phyloP scores from a whole-genome alignment of 371 early-diverging fungal species.

The Haplosporangium sp. region DNA sequence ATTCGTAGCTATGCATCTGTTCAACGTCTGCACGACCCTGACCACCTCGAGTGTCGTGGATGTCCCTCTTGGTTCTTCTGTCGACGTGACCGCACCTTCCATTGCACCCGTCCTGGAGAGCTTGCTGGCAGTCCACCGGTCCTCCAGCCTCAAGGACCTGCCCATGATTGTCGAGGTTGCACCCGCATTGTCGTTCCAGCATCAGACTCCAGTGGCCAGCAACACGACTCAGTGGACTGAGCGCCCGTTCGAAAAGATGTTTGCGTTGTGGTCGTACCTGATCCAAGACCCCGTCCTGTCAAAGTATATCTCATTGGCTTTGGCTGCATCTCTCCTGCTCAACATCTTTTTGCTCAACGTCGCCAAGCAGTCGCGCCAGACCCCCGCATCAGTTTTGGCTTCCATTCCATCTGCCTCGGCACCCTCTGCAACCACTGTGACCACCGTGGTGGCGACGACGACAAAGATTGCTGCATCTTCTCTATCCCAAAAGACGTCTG shows the following conservation, averaged over 20 bases:
- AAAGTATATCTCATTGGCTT: constrained; percentile 65
- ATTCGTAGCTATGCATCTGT: constrained; percentile 79
- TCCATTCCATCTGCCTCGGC: constrained; percentile 4
- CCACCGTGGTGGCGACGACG: constrained; percentile 51
- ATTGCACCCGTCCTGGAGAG: constrained; percentile 59
- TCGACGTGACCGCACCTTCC: constrained; percentile 58
- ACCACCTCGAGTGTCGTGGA: constrained; percentile 31
- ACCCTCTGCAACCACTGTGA: constrained; percentile 40
- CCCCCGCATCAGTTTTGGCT: constrained; percentile 4
- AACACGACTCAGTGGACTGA: constrained; percentile 57
- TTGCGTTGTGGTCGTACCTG: constrained; percentile 63
- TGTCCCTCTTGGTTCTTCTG: constrained; percentile 27
- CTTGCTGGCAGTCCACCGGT: constrained; percentile 60
- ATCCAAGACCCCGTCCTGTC: constrained; percentile 74
- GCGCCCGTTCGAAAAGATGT: constrained; percentile 60
- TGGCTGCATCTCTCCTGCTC: constrained; percentile 70
- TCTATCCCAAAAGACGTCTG: constrained; percentile 10
- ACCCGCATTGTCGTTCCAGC: constrained; percentile 69
- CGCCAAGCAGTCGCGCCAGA: constrained; percentile 62
- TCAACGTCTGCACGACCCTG: constrained; percentile 78
- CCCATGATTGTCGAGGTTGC: constrained; percentile 73
- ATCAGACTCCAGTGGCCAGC: constrained; percentile 48
- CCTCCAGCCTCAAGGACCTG: constrained; percentile 55
- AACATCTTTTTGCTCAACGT: constrained; percentile 76
- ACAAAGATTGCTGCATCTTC: constrained; percentile 49